Percentiles rank a stretch among this genome's conserved stretches.
phyloP scores from a whole-genome alignment of 176 grass and related monocot genomes.

The Bothriochloa decipiens region DNA sequence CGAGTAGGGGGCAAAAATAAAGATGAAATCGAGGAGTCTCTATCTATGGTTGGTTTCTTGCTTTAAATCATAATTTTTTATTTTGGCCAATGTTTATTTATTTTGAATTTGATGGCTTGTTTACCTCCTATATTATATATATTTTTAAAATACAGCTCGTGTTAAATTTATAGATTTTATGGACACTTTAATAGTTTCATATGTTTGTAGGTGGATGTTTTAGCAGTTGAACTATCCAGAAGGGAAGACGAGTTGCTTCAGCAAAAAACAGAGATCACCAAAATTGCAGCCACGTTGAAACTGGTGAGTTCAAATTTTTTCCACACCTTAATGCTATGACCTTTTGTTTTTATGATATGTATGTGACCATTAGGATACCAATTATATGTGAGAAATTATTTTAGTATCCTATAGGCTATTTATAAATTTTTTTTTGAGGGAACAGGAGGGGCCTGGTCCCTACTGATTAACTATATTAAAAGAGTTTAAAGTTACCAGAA shows the following conservation, averaged over 20 bases:
- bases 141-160: neutral
- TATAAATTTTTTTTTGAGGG: neutral
- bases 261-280: conserved; percentile 73
- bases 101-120: conserved; percentile 19
- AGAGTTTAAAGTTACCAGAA: neutral
- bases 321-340: conserved; percentile 3
- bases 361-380: neutral
- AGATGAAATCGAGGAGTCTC: conserved; percentile 71
- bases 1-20: conserved; percentile 61
- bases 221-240: conserved; percentile 68
- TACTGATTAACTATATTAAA: neutral
- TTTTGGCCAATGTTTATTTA: conserved; percentile 9
- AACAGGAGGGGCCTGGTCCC: neutral
- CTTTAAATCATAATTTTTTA: conserved; percentile 26
- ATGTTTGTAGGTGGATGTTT: conserved; percentile 66
- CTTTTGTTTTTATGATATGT: neutral
- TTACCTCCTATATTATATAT: neutral
- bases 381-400: neutral
- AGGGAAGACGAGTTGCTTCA: conserved; percentile 86
- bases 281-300: conserved; percentile 62
- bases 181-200: conserved; percentile 6
- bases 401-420: neutral
- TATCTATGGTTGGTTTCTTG: conserved; percentile 73
- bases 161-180: neutral
- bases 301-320: conserved; percentile 43